These are phyloP conservation scores for Tricladium varicosporioides DNA, from an alignment of 2,329 filamentous ascomycete species.

Conservation along the genomic window DNA sequence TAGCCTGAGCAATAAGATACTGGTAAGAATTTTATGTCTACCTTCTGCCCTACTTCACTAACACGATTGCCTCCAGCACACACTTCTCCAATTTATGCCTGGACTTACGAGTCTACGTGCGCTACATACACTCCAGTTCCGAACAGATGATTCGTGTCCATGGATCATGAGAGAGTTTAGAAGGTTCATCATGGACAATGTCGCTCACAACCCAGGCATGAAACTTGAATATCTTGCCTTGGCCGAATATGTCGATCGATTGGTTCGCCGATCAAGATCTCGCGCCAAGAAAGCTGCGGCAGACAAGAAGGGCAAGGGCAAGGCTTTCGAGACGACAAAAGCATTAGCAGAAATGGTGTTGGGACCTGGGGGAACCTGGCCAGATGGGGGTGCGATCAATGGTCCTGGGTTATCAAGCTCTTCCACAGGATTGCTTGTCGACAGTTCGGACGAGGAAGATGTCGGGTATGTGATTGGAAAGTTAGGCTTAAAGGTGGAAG, in stretches of 20 bases:
- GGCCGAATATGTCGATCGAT: conserved; percentile 46
- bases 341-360: conserved; percentile 7
- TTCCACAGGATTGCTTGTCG: too few species aligned
- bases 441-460: conserved; percentile 33
- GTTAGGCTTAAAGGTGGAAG: conserved; percentile 36
- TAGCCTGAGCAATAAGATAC: conserved; percentile 50
- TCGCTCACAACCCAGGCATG: conserved; percentile 53
- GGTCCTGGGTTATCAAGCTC: neutral
- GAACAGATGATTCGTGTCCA: conserved; percentile 53
- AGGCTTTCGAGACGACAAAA: conserved; percentile 19
- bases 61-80: conserved; percentile 44
- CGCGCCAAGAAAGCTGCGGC: conserved; percentile 18
- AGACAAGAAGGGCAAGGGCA: conserved; percentile 30
- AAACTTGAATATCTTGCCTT: conserved; percentile 59
- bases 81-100: conserved; percentile 52
- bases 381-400: conserved; percentile 1
- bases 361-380: conserved; percentile 7
- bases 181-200: conserved; percentile 57
- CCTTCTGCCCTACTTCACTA: neutral
- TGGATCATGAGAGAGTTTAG: conserved; percentile 56
- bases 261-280: conserved; percentile 38
- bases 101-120: conserved; percentile 50
- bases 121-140: conserved; percentile 53
- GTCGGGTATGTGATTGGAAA: conserved; percentile 25
- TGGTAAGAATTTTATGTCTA: conserved; percentile 45